Base-by-base conservation (phyloP, 306 rosid genomes). In the Malus fusca region DNA sequence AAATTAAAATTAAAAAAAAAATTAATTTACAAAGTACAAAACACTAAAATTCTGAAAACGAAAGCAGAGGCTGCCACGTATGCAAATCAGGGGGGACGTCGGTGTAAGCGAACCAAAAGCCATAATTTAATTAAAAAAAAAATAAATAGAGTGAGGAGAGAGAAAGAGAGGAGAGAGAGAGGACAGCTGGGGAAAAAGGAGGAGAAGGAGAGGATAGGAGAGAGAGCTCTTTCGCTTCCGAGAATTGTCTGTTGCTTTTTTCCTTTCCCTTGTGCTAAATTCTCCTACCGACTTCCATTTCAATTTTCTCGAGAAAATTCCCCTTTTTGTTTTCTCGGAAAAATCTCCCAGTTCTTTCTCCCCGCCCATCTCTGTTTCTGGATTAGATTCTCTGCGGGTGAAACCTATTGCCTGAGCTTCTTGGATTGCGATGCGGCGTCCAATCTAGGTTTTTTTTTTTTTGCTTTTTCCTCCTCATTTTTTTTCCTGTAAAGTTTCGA, bases 301-400 rank as follows among this genome's bases (percentile, higher is more conserved):
- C 19, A 40, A 23, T 35, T 48, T 42, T 44, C 60, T 74, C 30
- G 46, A 61, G 69, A 74, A 74, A 74, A 74, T 61, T 74, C 61
- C 46, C n/a, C 61, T 28, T 17, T 58, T 17, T 58, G 10, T 58
- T 61, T 74, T 43, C 14, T 74, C 46, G 77, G 77, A 44, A 63
- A 74, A 40, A 42, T 59, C n/a, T 53, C 64, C 44, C 4, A 44
- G 52, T 35, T 40, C 46, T 71, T 19, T 52, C 75, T 73, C 9
- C 1, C 8, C 22, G 55, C 4, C 33, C 26, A 9, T 35, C 69
- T 43, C 60, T 74, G 61, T 12, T 74, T 62, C 15, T 22, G 21
- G 58, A 42, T 64, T 37, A 43, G 77, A 73, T 73, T 73, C 69
- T 61, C 69, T 56, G 43, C 8, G 48, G 31, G 6, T 13, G 61